A percentile compares a stretch with the other conserved stretches of the same genome.
phyloP scores from a whole-genome alignment of 2,329 filamentous ascomycete species.

The Hymenoscyphus linearis region DNA sequence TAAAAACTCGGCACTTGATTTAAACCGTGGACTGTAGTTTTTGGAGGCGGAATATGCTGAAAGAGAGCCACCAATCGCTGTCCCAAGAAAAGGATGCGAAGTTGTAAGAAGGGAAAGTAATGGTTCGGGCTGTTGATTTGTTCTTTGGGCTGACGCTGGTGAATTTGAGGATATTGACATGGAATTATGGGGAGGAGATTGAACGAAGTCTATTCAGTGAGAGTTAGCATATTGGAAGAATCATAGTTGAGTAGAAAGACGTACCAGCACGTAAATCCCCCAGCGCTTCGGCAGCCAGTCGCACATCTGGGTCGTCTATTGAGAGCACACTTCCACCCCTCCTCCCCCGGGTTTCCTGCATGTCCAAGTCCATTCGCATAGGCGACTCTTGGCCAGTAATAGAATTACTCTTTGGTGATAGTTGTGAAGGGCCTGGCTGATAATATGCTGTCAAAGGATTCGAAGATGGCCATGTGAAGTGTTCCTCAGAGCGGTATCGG shows the following conservation, averaged over 20 bases:
- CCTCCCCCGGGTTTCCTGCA: slow-evolving; percentile 24
- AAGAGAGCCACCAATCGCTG: slow-evolving; percentile 76
- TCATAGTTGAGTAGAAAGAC: slow-evolving; percentile 23
- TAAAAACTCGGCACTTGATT: slow-evolving; percentile 84
- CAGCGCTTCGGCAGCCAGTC: slow-evolving; percentile 68
- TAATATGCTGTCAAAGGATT: slow-evolving; percentile 33
- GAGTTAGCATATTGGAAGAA: slow-evolving; percentile 8
- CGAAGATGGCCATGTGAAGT: slow-evolving; percentile 30
- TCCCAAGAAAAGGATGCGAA: slow-evolving; percentile 79
- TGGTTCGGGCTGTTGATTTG: slow-evolving; percentile 57
- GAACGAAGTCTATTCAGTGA: slow-evolving; percentile 52
- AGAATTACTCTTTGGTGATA: slow-evolving; percentile 25
- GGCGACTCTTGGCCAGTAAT: slow-evolving; percentile 23
- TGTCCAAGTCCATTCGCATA: slow-evolving; percentile 30
- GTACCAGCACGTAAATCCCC: slow-evolving; percentile 69
- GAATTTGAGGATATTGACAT: slow-evolving; percentile 29
- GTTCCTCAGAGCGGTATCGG: slow-evolving; percentile 24
- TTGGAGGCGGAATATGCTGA: slow-evolving; percentile 85
- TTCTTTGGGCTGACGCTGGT: slow-evolving; percentile 31
- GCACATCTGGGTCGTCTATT: slow-evolving; percentile 62
- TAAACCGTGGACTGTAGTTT: slow-evolving; percentile 83
- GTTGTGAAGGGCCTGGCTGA: slow-evolving; percentile 28
- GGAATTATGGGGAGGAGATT: slow-evolving; percentile 47
- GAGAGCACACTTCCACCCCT: slow-evolving; percentile 32
- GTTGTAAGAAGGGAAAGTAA: slow-evolving; percentile 82